Evolutionary conservation across 1,139 yeast species (phyloP).

Genomic region (Pichia norvegensis): DNA sequence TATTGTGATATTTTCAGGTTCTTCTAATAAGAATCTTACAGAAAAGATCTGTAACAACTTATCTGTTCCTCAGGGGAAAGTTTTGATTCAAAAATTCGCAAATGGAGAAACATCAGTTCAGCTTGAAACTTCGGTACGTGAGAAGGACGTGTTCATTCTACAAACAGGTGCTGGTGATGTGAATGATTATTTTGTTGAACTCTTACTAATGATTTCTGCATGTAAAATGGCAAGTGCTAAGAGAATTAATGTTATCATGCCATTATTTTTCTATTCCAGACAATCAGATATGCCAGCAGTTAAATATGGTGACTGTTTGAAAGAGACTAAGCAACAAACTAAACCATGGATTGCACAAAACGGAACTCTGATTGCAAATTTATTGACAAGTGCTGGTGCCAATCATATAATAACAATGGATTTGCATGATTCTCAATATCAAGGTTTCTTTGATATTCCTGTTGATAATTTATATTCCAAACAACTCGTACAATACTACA

Average conservation of each 20-base stretch:
- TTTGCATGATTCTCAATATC: constrained; percentile 90
- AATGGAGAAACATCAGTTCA: constrained; percentile 92
- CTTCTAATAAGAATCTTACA: constrained; percentile 62
- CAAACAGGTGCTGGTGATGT: constrained; percentile 77
- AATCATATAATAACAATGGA: constrained; percentile 97
- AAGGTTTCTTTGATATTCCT: constrained; percentile 87
- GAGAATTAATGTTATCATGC: constrained; percentile 89
- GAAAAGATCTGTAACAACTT: constrained; percentile 55
- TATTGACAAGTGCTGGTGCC: constrained; percentile 89
- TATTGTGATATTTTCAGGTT: constrained; percentile 68
- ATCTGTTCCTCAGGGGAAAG: constrained; percentile 54
- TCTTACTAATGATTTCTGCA: constrained; percentile 83
- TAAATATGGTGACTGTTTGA: constrained; percentile 11
- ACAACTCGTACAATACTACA: constrained; percentile 76
- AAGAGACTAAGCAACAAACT: constrained; percentile 36
- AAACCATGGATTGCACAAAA: constrained; percentile 95
- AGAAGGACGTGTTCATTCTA: constrained; percentile 83
- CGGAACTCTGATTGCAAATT: constrained; percentile 85
- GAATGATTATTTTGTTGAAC: constrained; percentile 84
- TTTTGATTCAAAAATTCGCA: constrained; percentile 50
- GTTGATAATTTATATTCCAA: constrained; percentile 86
- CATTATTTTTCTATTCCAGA: constrained; percentile 90
- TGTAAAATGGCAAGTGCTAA: constrained; percentile 94
- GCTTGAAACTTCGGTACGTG: constrained; percentile 78
- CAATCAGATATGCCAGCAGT: constrained; percentile 89